Base-by-base conservation (phyloP, 2,329 filamentous ascomycete species). In the Periconia sp. region DNA sequence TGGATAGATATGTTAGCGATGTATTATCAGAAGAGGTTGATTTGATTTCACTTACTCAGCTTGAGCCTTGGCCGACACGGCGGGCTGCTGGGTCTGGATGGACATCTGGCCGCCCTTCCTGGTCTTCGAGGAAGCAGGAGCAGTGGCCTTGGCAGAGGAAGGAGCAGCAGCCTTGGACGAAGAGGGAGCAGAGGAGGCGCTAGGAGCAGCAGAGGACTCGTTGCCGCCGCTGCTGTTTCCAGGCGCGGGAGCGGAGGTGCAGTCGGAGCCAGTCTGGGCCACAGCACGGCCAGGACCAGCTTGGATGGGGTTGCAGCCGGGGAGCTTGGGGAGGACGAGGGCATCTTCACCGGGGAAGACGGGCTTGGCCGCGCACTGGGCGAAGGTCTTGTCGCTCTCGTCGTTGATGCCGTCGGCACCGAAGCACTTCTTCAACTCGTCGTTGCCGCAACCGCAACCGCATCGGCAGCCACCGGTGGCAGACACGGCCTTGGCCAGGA, bases 291-390 rank as follows among this genome's bases (percentile, higher is more conserved):
- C 66, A 41, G 72, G 72, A 2, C 72, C 72, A 46, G 61, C 56
- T 55, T 74, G 72, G 27, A 74, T 51, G n/a, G 72, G 70, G 52
- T 74, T 74, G 65, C 72, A 74, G 19, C 72, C 72, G 35, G 72
- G 72, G 8, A 74, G 69, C 49, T 62, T 65, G 14, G 71, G 62
- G 6, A 73, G 45, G 18, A 60, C 56, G 17, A 54, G 45, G 9
- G 40, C 37, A 35, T 63, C 61, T 2, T 66, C 61, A 2, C 56
- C 54, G 3, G 42, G 45, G 45, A 57, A 61, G 14, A 57, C 54
- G 1, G 47, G 46, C 23, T 44, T 60, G 8, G 68, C 69, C 15
- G 63, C 49, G 58, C 72, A 74, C 20, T 56, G 53, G 23, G 64
- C 49, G 53, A 66, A 73, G 8, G 54, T 58, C 3, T 61, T 51